These are phyloP conservation scores for Fusarium illudens DNA, from an alignment of 2,329 filamentous ascomycete genomes.

Conservation along the genomic window DNA sequence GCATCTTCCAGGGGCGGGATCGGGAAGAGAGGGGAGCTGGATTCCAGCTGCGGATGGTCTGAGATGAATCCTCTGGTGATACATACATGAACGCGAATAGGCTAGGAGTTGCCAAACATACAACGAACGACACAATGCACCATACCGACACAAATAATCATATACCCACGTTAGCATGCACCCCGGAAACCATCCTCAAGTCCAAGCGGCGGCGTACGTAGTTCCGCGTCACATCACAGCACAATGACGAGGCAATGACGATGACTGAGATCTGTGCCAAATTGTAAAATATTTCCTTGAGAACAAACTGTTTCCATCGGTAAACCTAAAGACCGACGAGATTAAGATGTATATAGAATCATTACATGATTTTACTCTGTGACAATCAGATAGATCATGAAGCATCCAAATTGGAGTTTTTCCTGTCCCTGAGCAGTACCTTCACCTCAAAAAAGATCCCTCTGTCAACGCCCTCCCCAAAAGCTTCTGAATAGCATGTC, in stretches of 20 bases:
- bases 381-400: constrained; percentile 38
- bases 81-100: not conserved
- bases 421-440: constrained; percentile 17
- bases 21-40: constrained; percentile 72
- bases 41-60: constrained; percentile 70
- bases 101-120: not conserved
- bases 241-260: not conserved
- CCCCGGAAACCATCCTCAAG: not conserved
- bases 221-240: not conserved
- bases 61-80: no score
- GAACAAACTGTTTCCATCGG: constrained; percentile 6
- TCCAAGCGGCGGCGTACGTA: not conserved
- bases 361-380: constrained; percentile 34
- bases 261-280: not conserved
- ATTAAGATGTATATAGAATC: constrained; percentile 41
- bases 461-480: constrained; percentile 34
- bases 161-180: not conserved
- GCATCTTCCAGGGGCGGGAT: constrained; percentile 74
- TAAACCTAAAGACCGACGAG: constrained; percentile 18
- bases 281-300: constrained; percentile 2
- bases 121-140: not conserved
- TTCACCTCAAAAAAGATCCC: constrained; percentile 23
- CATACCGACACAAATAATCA: not conserved
- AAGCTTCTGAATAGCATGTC: constrained; percentile 25
- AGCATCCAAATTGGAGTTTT: constrained; percentile 27